Percentiles rank a stretch among this genome's conserved stretches.
Conservation (phyloP, 2,329 filamentous ascomycete genomes). For the Shiraia bambusicola region DNA sequence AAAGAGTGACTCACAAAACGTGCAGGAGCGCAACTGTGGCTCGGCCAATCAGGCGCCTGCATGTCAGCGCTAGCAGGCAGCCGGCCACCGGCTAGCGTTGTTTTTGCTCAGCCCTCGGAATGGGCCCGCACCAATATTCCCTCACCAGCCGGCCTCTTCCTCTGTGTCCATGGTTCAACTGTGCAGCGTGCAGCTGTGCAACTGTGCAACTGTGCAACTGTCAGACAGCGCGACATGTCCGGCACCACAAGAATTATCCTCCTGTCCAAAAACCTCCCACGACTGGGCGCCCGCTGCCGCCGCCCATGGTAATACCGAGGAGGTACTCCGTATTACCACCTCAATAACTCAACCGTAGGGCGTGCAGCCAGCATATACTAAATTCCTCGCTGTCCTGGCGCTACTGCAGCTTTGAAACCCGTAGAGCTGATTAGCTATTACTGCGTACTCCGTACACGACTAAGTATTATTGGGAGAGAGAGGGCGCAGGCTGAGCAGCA, state of each 20-base stretch:
- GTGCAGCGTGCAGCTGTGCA: background rate
- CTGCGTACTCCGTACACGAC: no score
- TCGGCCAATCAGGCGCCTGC: constrained; percentile 11
- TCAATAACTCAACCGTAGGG: constrained; percentile 20
- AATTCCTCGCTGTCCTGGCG: background rate
- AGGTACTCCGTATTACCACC: constrained; percentile 20
- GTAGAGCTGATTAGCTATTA: constrained; percentile 30
- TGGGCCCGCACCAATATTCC: no score
- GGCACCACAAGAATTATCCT: background rate
- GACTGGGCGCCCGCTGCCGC: no score
- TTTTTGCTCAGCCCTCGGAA: background rate
- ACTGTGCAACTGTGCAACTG: background rate
- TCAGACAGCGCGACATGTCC: background rate
- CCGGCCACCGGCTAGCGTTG: no score
- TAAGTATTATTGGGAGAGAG: constrained; percentile 23
- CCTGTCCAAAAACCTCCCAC: no score
- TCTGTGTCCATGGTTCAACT: no score
- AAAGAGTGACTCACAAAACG: constrained; percentile 23
- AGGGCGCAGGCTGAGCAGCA: constrained; percentile 37
- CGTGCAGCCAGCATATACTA: constrained; percentile 25
- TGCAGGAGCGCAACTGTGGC: constrained; percentile 15
- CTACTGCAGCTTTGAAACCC: constrained; percentile 21
- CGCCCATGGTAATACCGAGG: no score
- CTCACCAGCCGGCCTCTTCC: background rate
- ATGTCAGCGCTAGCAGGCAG: constrained; percentile 16